Conservation (phyloP, 192 early-diverging fungal genomes). For the Linnemannia exigua region DNA sequence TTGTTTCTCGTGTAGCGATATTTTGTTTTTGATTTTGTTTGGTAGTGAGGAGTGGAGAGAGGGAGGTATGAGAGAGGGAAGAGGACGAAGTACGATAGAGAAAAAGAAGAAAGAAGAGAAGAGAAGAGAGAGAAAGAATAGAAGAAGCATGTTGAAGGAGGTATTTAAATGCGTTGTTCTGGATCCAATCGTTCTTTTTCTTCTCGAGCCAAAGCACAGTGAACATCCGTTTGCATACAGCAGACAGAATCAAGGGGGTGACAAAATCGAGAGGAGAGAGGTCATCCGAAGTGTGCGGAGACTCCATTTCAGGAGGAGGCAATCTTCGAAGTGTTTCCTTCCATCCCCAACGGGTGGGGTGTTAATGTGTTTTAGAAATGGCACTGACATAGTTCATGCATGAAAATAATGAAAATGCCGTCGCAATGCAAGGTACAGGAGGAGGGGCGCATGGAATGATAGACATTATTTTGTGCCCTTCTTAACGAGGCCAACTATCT, state of each 20-base stretch:
- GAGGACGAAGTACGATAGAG: not conserved
- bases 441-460: not conserved
- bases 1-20: not conserved
- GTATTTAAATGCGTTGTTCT: not conserved
- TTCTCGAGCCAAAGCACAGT: not conserved
- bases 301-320: not conserved
- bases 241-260: not conserved
- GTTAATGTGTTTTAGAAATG: not conserved
- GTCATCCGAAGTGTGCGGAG: not conserved
- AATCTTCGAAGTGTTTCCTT: too few relatives aligned
- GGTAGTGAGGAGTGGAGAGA: not conserved
- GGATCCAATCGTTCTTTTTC: not conserved
- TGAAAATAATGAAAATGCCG: too few relatives aligned
- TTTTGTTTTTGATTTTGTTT: not conserved
- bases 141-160: not conserved
- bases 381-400: not conserved
- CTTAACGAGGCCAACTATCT: not conserved
- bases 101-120: not conserved
- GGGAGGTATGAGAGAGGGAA: not conserved
- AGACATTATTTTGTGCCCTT: conserved; percentile 1
- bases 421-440: not conserved
- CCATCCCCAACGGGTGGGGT: not conserved
- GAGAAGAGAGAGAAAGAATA: not conserved
- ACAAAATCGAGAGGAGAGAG: not conserved
- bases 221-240: not conserved